Evolutionary conservation across 2,329 filamentous ascomycete genomes (phyloP).

Genomic region (Seiridium unicorne): DNA sequence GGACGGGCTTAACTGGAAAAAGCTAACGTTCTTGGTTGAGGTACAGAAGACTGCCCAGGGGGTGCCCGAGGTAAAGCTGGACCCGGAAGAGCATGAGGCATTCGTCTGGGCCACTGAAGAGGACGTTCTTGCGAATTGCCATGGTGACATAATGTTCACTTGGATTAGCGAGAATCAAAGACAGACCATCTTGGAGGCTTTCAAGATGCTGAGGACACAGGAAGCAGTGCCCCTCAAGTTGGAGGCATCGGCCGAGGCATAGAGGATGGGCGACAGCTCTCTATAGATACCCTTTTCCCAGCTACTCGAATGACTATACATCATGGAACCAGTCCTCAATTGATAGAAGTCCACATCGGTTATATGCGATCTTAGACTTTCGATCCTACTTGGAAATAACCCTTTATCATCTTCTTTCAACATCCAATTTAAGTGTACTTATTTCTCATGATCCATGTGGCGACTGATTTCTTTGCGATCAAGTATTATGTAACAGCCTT

Average conservation of each 20-base stretch:
- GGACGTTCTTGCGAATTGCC: slow-evolving; percentile 7
- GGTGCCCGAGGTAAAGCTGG: slow-evolving; percentile 8
- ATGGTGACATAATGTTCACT: slow-evolving; percentile 9
- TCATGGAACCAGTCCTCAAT: too few relatives aligned
- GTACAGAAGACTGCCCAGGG: slow-evolving; percentile 2
- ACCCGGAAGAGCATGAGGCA: slow-evolving; percentile 16
- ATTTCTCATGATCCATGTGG: too few relatives aligned
- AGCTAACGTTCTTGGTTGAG: slow-evolving; percentile 15
- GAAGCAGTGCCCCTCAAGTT: background rate
- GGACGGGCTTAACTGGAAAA: slow-evolving; percentile 10
- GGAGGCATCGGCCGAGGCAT: background rate
- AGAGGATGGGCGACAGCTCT: background rate
- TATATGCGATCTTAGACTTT: too few relatives aligned
- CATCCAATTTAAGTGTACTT: too few relatives aligned
- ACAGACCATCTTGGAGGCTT: slow-evolving; percentile 12
- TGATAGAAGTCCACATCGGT: too few relatives aligned
- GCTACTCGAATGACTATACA: too few relatives aligned
- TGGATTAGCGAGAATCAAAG: slow-evolving; percentile 15
- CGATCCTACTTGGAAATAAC: too few relatives aligned
- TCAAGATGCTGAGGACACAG: slow-evolving; percentile 8
- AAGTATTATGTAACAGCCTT: too few relatives aligned
- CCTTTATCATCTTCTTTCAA: too few relatives aligned
- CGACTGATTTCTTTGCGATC: too few relatives aligned
- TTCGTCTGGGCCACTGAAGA: slow-evolving; percentile 14
- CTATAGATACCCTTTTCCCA: too few relatives aligned